Evolutionary conservation across 2,329 filamentous ascomycete genomes (phyloP).

Genomic region (Teratosphaeria nubilosa): DNA sequence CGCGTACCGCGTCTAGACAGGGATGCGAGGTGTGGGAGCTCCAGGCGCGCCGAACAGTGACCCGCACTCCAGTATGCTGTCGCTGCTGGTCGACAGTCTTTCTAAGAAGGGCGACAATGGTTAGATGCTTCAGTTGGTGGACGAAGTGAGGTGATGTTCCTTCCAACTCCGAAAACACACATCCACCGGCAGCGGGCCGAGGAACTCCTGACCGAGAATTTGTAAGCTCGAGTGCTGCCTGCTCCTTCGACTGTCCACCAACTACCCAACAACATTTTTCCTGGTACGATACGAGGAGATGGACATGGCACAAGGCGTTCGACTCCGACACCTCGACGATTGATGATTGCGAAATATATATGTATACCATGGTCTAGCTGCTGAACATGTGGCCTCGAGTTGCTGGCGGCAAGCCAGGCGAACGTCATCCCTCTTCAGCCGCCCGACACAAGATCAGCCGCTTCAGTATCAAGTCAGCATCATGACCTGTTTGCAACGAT

Average conservation of each 20-base stretch:
- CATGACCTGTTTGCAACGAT: no score
- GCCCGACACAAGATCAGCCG: not conserved
- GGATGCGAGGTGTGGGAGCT: not conserved
- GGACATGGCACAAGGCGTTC: not conserved
- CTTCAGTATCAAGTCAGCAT: no score
- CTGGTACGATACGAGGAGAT: not conserved
- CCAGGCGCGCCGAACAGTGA: not conserved
- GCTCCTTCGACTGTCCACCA: not conserved
- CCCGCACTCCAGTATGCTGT: not conserved
- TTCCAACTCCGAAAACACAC: not conserved
- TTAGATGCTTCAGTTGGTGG: not conserved
- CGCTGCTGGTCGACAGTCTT: not conserved
- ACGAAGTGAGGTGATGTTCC: not conserved
- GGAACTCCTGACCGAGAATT: not conserved
- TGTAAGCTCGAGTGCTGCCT: not conserved
- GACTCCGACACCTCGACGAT: no score
- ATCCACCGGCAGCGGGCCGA: not conserved
- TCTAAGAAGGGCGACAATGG: not conserved
- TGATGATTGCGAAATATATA: not conserved
- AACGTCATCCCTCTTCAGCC: not conserved
- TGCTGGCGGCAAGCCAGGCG: not conserved
- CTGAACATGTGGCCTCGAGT: not conserved
- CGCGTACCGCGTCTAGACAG: not conserved
- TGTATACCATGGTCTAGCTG: not conserved
- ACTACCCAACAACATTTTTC: not conserved